Evolutionary conservation across 208 protist genomes (phyloP).

Genomic region (Perkinsela sp.): DNA sequence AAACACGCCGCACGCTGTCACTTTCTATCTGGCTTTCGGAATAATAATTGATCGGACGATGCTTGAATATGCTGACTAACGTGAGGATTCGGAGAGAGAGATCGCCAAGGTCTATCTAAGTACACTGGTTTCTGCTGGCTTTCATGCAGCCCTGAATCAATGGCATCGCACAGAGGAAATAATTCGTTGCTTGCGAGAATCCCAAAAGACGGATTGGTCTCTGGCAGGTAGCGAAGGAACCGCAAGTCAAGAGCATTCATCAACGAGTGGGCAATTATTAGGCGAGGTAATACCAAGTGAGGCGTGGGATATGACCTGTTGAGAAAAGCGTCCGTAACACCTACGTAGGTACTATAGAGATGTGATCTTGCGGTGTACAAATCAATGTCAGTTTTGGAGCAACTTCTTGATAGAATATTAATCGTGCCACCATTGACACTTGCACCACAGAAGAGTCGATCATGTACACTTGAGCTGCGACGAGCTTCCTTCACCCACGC

Average conservation of each 20-base stretch:
- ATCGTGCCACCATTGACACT: background rate
- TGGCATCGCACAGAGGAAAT: background rate
- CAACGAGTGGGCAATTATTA: background rate
- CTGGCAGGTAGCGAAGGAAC: background rate
- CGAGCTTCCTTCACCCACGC: background rate
- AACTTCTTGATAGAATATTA: background rate
- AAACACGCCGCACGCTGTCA: no score
- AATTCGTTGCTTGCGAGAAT: background rate
- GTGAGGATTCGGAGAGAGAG: background rate
- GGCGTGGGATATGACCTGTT: background rate
- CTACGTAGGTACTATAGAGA: background rate
- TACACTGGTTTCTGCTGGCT: background rate
- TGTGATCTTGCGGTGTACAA: background rate
- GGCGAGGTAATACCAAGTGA: background rate
- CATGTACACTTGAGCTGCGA: background rate
- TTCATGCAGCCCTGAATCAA: background rate
- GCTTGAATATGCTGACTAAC: background rate
- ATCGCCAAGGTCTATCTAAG: background rate
- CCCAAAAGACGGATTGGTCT: background rate
- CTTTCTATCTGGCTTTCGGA: no score
- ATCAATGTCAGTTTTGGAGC: background rate
- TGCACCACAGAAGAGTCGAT: background rate
- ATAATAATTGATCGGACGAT: no score
- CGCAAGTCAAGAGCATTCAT: background rate
- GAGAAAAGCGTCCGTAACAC: background rate